A percentile compares a stretch with the other conserved stretches of the same genome.
phyloP scores from a whole-genome alignment of 2,329 filamentous ascomycete genomes.

The Pseudogymnoascus sp. region DNA sequence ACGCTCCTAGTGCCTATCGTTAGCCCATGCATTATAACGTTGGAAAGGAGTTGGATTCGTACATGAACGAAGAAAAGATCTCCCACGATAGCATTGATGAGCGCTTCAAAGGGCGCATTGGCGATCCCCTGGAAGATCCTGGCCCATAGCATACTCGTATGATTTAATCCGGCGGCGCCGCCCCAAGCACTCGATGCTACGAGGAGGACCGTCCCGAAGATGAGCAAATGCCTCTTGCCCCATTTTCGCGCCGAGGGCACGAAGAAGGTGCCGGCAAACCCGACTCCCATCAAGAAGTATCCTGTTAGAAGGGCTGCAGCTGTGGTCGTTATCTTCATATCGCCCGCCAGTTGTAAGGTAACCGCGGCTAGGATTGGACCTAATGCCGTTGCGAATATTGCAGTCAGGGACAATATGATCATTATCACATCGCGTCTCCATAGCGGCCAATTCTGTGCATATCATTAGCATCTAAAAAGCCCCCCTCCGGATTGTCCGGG shows the following conservation, averaged over 20 bases:
- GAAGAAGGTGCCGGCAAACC: slow-evolving; percentile 72
- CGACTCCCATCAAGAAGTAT: slow-evolving; percentile 78
- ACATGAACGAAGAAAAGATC: slow-evolving; percentile 88
- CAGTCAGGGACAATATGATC: slow-evolving; percentile 66
- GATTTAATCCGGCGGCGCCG: slow-evolving; percentile 58
- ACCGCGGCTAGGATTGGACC: slow-evolving; percentile 84
- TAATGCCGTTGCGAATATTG: slow-evolving; percentile 75
- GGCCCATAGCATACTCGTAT: slow-evolving; percentile 66
- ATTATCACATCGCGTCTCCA: slow-evolving; percentile 80
- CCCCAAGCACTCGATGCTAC: slow-evolving; percentile 72
- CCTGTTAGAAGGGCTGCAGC: slow-evolving; percentile 75
- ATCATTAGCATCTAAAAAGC: slow-evolving; percentile 16
- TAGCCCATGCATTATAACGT: background rate
- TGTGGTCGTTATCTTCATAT: slow-evolving; percentile 60
- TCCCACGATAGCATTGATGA: slow-evolving; percentile 82
- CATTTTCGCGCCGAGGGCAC: slow-evolving; percentile 83
- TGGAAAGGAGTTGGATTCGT: slow-evolving; percentile 26
- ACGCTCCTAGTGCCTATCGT: slow-evolving; percentile 44
- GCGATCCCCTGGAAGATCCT: slow-evolving; percentile 80
- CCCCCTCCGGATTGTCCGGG: background rate
- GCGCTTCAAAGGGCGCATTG: slow-evolving; percentile 78
- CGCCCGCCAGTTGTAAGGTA: slow-evolving; percentile 65
- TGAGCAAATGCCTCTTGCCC: slow-evolving; percentile 85
- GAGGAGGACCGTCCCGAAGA: slow-evolving; percentile 67
- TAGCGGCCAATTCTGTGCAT: slow-evolving; percentile 66